Evolutionary conservation across 495 filamentous ascomycete genomes (phyloP).

Genomic region (Penicillium coprophilum): DNA sequence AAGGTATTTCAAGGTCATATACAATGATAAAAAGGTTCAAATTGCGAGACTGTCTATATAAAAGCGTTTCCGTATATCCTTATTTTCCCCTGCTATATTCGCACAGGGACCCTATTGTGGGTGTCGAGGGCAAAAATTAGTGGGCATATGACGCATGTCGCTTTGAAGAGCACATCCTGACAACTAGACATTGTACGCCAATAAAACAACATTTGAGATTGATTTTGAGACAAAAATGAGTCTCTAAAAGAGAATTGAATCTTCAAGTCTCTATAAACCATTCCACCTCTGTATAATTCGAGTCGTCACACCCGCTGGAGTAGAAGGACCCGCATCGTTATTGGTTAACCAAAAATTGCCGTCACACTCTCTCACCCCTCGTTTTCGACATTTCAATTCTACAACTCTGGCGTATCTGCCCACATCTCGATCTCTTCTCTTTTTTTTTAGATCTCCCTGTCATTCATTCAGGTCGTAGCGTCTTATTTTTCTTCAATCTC

Average conservation of each 20-base stretch:
- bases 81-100: neutral
- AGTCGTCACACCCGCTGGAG: constrained; percentile 4
- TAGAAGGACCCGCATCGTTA: constrained; percentile 27
- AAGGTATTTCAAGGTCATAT: neutral
- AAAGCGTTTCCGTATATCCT: neutral
- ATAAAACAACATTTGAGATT: neutral
- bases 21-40: neutral
- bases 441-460: constrained; percentile 7
- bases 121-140: constrained; percentile 3
- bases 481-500: constrained; percentile 10
- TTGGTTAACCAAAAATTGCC: constrained; percentile 31
- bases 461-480: constrained; percentile 24
- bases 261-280: neutral
- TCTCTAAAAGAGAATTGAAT: neutral
- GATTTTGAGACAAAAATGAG: neutral
- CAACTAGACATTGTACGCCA: neutral
- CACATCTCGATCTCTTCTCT: constrained; percentile 7
- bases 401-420: constrained; percentile 13
- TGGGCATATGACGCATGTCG: constrained; percentile 9
- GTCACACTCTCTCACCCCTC: constrained; percentile 34
- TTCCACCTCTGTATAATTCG: neutral
- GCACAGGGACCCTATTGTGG: constrained; percentile 6
- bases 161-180: constrained; percentile 1
- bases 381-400: constrained; percentile 25
- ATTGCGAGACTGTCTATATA: neutral